Conservation (phyloP, 2,329 filamentous ascomycete species). For the Alternaria novae-zelandiae region DNA sequence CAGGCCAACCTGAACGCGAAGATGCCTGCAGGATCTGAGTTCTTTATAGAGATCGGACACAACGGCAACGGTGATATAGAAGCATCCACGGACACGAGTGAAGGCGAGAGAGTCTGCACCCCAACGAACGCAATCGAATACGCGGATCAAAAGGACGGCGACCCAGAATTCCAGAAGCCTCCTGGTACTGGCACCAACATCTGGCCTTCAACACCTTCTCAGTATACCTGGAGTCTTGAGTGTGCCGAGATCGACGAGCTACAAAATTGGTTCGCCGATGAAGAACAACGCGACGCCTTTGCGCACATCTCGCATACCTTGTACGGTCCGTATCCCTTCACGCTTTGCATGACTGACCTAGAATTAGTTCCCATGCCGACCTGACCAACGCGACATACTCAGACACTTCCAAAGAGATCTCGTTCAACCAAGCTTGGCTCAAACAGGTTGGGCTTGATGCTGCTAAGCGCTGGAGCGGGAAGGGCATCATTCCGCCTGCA, state of each 20-base stretch:
- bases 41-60: slow-evolving; percentile 47
- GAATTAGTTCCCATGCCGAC: slow-evolving; percentile 58
- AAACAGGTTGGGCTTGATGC: slow-evolving; percentile 58
- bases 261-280: slow-evolving; percentile 61
- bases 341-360: slow-evolving; percentile 6
- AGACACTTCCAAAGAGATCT: slow-evolving; percentile 64
- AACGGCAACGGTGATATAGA: slow-evolving; percentile 50
- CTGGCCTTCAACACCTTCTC: slow-evolving; percentile 50
- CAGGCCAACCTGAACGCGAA: slow-evolving; percentile 36
- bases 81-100: slow-evolving; percentile 33
- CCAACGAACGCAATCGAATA: slow-evolving; percentile 49
- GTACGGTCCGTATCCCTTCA: slow-evolving; percentile 21
- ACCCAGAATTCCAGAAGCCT: slow-evolving; percentile 54
- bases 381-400: slow-evolving; percentile 66
- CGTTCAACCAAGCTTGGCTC: slow-evolving; percentile 67
- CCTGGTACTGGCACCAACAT: slow-evolving; percentile 47
- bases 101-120: slow-evolving; percentile 32
- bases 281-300: slow-evolving; percentile 60
- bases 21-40: slow-evolving; percentile 45
- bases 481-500: slow-evolving; percentile 66
- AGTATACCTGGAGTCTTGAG: slow-evolving; percentile 57
- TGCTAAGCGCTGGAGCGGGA: slow-evolving; percentile 57
- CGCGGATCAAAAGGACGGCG: slow-evolving; percentile 48
- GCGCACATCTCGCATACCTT: slow-evolving; percentile 69
- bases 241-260: slow-evolving; percentile 61